Evolutionary conservation across 768 basidiomycete species (phyloP).

Genomic region (Lentinula edodes): DNA sequence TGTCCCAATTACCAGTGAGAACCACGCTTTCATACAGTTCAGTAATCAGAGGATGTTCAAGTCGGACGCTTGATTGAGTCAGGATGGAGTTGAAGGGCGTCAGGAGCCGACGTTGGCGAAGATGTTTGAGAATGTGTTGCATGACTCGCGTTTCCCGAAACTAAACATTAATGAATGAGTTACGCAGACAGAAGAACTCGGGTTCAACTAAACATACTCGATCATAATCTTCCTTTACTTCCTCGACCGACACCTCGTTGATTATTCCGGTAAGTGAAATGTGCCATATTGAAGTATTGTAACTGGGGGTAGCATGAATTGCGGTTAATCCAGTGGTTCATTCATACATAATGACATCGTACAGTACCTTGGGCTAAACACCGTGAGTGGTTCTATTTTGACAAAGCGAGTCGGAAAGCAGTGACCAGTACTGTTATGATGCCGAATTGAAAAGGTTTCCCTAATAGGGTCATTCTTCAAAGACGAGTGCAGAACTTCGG

Average conservation of each 20-base stretch:
- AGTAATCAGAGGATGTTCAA: slow-evolving; percentile 71
- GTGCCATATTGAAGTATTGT: slow-evolving; percentile 79
- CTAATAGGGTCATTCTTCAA: slow-evolving; percentile 61
- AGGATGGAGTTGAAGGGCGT: slow-evolving; percentile 59
- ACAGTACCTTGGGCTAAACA: slow-evolving; percentile 18
- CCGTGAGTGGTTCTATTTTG: slow-evolving; percentile 76
- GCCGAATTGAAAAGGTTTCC: slow-evolving; percentile 56
- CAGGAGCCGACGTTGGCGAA: slow-evolving; percentile 69
- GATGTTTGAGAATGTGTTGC: slow-evolving; percentile 67
- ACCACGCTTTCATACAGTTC: slow-evolving; percentile 60
- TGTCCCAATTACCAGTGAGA: slow-evolving; percentile 57
- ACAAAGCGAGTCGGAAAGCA: slow-evolving; percentile 62
- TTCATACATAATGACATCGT: not conserved
- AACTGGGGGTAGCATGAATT: slow-evolving; percentile 48
- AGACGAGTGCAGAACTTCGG: slow-evolving; percentile 54
- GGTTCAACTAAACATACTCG: slow-evolving; percentile 39
- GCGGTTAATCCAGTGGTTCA: not conserved
- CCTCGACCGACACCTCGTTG: slow-evolving; percentile 52
- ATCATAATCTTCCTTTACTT: slow-evolving; percentile 47
- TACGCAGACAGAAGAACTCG: not conserved
- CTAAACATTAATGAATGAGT: slow-evolving; percentile 26
- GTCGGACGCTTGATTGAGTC: slow-evolving; percentile 43
- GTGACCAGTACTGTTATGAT: slow-evolving; percentile 53
- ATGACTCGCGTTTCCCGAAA: slow-evolving; percentile 62
- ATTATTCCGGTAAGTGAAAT: slow-evolving; percentile 56